Conservation (phyloP, 805 yeast species). For the Scheffersomyces amazonensis region DNA sequence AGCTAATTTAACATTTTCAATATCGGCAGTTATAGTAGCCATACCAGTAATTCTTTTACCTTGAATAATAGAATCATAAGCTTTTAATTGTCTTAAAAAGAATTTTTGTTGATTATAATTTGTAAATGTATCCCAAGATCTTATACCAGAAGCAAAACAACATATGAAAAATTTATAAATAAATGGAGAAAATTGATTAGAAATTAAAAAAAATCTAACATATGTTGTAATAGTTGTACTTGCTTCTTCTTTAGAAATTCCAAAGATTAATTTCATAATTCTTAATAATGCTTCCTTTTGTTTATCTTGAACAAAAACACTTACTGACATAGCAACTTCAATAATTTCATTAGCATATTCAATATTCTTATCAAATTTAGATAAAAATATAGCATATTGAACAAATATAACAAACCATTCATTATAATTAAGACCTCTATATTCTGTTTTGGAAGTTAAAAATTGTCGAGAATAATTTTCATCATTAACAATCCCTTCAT, state of each 20-base stretch:
- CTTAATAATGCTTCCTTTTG: constrained; percentile 57
- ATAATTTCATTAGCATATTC: constrained; percentile 50
- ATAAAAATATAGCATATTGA: constrained; percentile 69
- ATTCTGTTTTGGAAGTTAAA: constrained; percentile 53
- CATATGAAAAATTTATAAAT: constrained; percentile 65
- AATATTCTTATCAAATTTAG: constrained; percentile 63
- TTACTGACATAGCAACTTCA: constrained; percentile 72
- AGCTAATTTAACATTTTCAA: constrained; percentile 34
- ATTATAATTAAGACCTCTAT: constrained; percentile 73
- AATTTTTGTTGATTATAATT: constrained; percentile 87
- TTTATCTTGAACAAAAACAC: constrained; percentile 71
- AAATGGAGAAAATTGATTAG: constrained; percentile 73
- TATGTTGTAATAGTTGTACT: constrained; percentile 49
- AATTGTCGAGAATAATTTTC: constrained; percentile 26
- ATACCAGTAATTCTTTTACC: constrained; percentile 65
- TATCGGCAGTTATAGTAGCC: constrained; percentile 64
- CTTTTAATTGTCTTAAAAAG: constrained; percentile 84
- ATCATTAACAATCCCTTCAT: constrained; percentile 49
- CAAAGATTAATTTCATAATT: constrained; percentile 66
- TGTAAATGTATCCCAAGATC: constrained; percentile 59
- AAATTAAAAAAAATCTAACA: constrained; percentile 61
- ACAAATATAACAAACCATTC: constrained; percentile 85
- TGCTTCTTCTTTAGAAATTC: constrained; percentile 46
- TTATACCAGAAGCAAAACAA: constrained; percentile 59
- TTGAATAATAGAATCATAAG: constrained; percentile 68